These are phyloP conservation scores for Termitomyces sp. DNA, from an alignment of 768 basidiomycete species.

Conservation along the genomic window DNA sequence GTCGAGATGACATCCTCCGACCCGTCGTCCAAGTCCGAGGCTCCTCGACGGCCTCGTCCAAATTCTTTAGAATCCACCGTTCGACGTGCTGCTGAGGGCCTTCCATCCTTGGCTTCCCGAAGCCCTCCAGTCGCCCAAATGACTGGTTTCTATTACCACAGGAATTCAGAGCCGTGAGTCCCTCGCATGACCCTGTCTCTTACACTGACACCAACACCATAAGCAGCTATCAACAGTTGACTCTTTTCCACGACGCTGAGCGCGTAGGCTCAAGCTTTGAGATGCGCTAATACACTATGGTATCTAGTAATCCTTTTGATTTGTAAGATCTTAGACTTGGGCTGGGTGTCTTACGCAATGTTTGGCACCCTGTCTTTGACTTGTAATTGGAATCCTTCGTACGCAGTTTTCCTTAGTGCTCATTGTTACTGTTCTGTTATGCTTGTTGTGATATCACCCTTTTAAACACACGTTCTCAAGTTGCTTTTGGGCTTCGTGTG, in stretches of 20 bases:
- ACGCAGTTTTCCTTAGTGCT: slow-evolving; percentile 7
- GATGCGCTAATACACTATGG: slow-evolving; percentile 55
- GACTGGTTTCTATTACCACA: slow-evolving; percentile 92
- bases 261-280: slow-evolving; percentile 75
- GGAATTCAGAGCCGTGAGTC: slow-evolving; percentile 87
- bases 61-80: slow-evolving; percentile 36
- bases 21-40: slow-evolving; percentile 30
- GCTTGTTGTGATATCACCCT: slow-evolving; percentile 5
- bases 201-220: slow-evolving; percentile 6
- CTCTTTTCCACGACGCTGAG: slow-evolving; percentile 74
- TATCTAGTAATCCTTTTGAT: slow-evolving; percentile 11
- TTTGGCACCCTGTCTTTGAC: slow-evolving; percentile 7
- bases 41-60: slow-evolving; percentile 31
- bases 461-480: not conserved
- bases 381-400: slow-evolving; percentile 11
- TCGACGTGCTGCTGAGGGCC: slow-evolving; percentile 34
- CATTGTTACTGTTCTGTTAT: slow-evolving; percentile 7
- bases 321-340: slow-evolving; percentile 11
- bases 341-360: slow-evolving; percentile 1
- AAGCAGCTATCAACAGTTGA: slow-evolving; percentile 77
- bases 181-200: not conserved
- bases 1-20: slow-evolving; percentile 22
- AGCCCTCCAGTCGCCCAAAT: slow-evolving; percentile 61
- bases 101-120: slow-evolving; percentile 43
- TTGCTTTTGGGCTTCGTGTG: not conserved